Conservation (phyloP, 192 early-diverging fungal genomes). For the Entomortierella parvispora region DNA sequence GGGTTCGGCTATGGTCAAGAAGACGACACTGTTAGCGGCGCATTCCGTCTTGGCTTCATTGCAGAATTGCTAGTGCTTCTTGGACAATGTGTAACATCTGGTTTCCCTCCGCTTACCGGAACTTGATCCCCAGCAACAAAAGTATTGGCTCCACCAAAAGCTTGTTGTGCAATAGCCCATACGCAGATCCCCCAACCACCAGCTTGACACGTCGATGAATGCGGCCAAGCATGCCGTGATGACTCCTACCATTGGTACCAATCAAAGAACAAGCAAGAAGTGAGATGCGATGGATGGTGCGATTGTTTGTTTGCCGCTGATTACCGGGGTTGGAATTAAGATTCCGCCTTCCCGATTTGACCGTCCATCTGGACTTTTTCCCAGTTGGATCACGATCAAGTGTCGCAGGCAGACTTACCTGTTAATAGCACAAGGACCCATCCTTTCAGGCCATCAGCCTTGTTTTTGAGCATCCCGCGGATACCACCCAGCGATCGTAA, state of each 20-base stretch:
- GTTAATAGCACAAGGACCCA: conserved; percentile 88
- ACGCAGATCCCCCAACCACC: conserved; percentile 86
- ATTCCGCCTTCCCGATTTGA: too few relatives aligned
- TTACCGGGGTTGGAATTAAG: too few relatives aligned
- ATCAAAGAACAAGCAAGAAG: not conserved
- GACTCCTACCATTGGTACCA: conserved; percentile 27
- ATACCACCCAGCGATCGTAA: conserved; percentile 64
- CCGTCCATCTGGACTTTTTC: too few relatives aligned
- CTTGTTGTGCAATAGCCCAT: conserved; percentile 82
- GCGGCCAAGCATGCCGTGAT: conserved; percentile 70
- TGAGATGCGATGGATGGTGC: not conserved
- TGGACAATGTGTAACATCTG: too few relatives aligned
- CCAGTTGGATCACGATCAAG: too few relatives aligned
- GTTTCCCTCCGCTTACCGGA: conserved; percentile 26
- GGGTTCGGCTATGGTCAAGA: too few relatives aligned
- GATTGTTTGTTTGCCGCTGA: not conserved
- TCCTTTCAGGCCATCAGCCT: conserved; percentile 81
- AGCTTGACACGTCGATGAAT: conserved; percentile 78
- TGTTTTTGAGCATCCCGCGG: conserved; percentile 66
- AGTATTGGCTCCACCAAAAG: conserved; percentile 79
- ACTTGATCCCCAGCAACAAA: conserved; percentile 80
- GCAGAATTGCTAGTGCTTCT: too few relatives aligned
- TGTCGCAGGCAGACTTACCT: conserved; percentile 23
- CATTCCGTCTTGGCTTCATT: too few relatives aligned
- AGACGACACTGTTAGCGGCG: not conserved